Evolutionary conservation across 2,329 filamentous ascomycete genomes (phyloP).

Genomic region (Aspergillus pseudoterreus): DNA sequence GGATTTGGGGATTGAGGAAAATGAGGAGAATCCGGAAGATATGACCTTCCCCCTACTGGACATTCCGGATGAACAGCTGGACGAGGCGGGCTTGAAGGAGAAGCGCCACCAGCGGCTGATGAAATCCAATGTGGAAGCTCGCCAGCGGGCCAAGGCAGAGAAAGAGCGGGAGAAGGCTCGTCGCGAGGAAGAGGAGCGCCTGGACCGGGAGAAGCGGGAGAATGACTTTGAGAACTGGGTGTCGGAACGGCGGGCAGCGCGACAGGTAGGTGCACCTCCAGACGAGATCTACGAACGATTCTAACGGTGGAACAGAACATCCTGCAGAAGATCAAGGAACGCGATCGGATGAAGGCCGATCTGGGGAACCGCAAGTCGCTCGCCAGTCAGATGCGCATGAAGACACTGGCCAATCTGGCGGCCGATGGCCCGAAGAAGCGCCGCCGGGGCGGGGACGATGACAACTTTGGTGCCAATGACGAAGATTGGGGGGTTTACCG

Average conservation of each 20-base stretch:
- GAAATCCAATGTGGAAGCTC: constrained; percentile 91
- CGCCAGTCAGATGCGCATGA: constrained; percentile 96
- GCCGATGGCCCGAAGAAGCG: constrained; percentile 84
- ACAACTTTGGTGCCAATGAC: constrained; percentile 94
- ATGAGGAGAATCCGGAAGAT: constrained; percentile 71
- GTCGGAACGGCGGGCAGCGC: constrained; percentile 70
- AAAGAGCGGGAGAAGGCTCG: constrained; percentile 91
- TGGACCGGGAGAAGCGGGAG: constrained; percentile 78
- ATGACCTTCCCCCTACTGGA: constrained; percentile 84
- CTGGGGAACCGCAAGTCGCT: constrained; percentile 95
- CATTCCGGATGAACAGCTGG: constrained; percentile 83
- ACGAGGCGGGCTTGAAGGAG: constrained; percentile 85
- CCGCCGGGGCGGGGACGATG: constrained; percentile 84
- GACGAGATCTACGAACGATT: background rate
- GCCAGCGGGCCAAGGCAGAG: constrained; percentile 89
- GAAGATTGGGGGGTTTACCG: constrained; percentile 98
- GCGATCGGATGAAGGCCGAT: constrained; percentile 88
- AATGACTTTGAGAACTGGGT: constrained; percentile 86
- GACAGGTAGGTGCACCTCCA: constrained; percentile 43
- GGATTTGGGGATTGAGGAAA: constrained; percentile 83
- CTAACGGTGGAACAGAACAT: constrained; percentile 53
- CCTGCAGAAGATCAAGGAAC: constrained; percentile 82
- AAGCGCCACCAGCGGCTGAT: constrained; percentile 89
- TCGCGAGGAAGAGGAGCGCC: constrained; percentile 73
- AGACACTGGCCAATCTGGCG: constrained; percentile 91